Evolutionary conservation across 164 flowering plant genomes (phyloP).

Genomic region (Stephania cephalantha): DNA sequence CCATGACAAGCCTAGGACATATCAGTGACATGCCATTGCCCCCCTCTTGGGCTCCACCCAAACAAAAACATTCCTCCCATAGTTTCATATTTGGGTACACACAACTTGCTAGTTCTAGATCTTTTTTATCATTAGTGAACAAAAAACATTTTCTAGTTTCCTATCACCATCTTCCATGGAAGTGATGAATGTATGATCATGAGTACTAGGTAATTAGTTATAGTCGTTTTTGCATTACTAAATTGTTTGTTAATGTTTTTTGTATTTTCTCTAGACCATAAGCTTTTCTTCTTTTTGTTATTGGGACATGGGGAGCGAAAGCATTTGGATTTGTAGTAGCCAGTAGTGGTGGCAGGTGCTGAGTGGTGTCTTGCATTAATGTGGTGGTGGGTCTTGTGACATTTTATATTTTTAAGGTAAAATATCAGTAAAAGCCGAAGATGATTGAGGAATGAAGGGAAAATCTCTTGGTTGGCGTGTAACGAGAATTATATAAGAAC

Average conservation of each 20-base stretch:
- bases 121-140: not conserved
- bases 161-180: not conserved
- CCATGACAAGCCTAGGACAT: constrained; percentile 15
- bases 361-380: constrained; percentile 6
- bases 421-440: constrained; percentile 38
- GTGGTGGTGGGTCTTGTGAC: constrained; percentile 9
- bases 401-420: not conserved
- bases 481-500: constrained; percentile 15
- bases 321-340: constrained; percentile 20
- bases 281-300: constrained; percentile 8
- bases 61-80: not conserved
- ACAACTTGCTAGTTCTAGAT: not conserved
- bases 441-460: constrained; percentile 76
- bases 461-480: constrained; percentile 64
- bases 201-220: not conserved
- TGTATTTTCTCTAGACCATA: not conserved
- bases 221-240: not conserved
- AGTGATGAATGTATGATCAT: not conserved
- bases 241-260: not conserved
- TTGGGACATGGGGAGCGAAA: constrained; percentile 16
- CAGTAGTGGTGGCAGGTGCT: constrained; percentile 12
- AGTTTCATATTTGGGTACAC: not conserved
- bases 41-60: not conserved
- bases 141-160: constrained; percentile 8
- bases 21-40: constrained; percentile 1